Conservation (phyloP, 2,329 filamentous ascomycete genomes). For the Hymenoscyphus albidus region DNA sequence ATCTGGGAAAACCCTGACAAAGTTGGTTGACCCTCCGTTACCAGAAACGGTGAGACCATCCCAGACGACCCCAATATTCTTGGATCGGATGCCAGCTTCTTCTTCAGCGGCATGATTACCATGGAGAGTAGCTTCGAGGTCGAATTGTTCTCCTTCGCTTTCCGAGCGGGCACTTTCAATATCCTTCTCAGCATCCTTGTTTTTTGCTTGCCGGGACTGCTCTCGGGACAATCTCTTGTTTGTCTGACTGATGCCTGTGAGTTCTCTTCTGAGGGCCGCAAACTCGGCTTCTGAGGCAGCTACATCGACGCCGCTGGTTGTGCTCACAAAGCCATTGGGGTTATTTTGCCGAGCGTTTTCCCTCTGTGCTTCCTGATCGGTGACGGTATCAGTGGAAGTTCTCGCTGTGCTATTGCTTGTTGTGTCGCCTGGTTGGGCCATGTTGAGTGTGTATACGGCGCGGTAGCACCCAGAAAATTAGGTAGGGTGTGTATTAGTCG, state of each 20-base stretch:
- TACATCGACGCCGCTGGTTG: slow-evolving; percentile 49
- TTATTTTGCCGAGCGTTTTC: slow-evolving; percentile 37
- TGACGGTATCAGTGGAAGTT: slow-evolving; percentile 19
- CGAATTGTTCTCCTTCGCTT: slow-evolving; percentile 56
- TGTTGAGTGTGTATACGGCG: background rate
- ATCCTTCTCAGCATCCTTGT: slow-evolving; percentile 40
- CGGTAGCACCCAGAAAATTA: background rate
- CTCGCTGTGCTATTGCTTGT: slow-evolving; percentile 15
- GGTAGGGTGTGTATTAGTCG: background rate
- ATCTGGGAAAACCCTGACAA: slow-evolving; percentile 70
- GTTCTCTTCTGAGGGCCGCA: slow-evolving; percentile 58
- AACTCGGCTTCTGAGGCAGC: slow-evolving; percentile 68
- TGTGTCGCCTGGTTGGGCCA: slow-evolving; percentile 5
- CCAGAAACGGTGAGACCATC: slow-evolving; percentile 73
- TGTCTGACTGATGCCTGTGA: slow-evolving; percentile 53
- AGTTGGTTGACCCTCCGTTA: slow-evolving; percentile 68
- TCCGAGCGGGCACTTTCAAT: slow-evolving; percentile 53
- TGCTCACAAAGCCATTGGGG: slow-evolving; percentile 44
- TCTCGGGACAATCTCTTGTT: slow-evolving; percentile 50
- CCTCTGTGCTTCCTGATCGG: slow-evolving; percentile 42
- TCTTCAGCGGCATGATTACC: slow-evolving; percentile 68
- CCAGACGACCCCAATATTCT: slow-evolving; percentile 79
- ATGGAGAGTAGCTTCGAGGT: slow-evolving; percentile 70
- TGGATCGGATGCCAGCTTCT: slow-evolving; percentile 74
- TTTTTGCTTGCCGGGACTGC: slow-evolving; percentile 36